Evolutionary conservation across 805 yeast genomes (phyloP), one percentile per base, ranked within the genome.

Genomic region (Ogataea dorogensis): DNA sequence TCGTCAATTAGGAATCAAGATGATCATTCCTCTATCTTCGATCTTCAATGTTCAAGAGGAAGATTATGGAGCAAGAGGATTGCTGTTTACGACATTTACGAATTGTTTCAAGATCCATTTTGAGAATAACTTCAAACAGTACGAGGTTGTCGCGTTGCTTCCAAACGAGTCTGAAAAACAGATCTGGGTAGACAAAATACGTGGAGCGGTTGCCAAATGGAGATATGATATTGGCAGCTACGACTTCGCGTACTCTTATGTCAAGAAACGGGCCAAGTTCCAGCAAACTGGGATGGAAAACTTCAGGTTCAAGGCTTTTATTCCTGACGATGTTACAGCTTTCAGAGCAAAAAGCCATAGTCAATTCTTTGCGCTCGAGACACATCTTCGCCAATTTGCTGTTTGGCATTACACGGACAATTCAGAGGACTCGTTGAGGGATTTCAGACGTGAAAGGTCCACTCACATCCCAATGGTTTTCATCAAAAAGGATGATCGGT

Each of bases 21-120:
- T 76, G 43, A 63, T 77, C 10, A 60, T 79, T 7, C 80, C 84
- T 0, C 53, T 76, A 20, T 46, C 68, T 2, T 52, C 63, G 2
- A 51, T 58, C 10, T 38, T 44, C 24, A 46, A 46, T 28, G 33
- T 44, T 23, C 42, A 32, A 35, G 5, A 58, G 54, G 52, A 52
- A 17, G 44, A 42, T 7, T 21, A 38, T 8, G 53, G 49, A 14
- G 57, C 49, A 19, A 34, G 33, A 16, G 54, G 50, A 13, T 51
- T 31, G 57, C 16, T 63, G 7, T 49, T 42, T 33, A 56, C 73
- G 0, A 47, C 41, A 2, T 59, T 58, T 43, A 54, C 60, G 0
- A 41, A 51, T 29, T 41, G 55, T 7, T 56, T 75, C 31, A 77
- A 76, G 44, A 19, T 79, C 1, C 47, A 63, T 4, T 75, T 75